Conservation (phyloP, 2,329 filamentous ascomycete species). For the Cordyceps militaris region DNA sequence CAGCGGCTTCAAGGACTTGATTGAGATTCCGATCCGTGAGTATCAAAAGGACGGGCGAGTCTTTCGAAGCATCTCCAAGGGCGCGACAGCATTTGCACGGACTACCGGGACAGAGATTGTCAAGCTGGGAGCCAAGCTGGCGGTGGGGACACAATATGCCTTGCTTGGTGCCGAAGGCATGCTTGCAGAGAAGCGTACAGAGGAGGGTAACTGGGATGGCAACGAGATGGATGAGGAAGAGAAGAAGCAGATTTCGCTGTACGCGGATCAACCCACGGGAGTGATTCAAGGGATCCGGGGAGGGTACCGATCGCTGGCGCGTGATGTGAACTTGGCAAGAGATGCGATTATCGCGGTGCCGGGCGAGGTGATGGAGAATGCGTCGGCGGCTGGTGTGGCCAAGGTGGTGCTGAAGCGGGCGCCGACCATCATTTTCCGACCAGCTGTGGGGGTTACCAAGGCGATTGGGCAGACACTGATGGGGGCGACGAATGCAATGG, state of each 20-base stretch:
- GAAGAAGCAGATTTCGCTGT: constrained; percentile 75
- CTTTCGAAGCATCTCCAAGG: constrained; percentile 85
- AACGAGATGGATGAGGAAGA: constrained; percentile 60
- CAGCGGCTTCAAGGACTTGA: constrained; percentile 74
- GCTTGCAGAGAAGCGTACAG: constrained; percentile 42
- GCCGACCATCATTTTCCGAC: constrained; percentile 87
- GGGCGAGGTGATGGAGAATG: constrained; percentile 81
- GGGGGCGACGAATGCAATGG: constrained; percentile 86
- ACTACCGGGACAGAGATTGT: constrained; percentile 93
- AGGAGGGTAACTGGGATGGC: constrained; percentile 45
- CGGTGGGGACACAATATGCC: constrained; percentile 89
- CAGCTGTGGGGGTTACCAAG: constrained; percentile 83
- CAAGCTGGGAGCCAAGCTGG: constrained; percentile 87
- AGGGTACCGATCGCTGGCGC: constrained; percentile 73
- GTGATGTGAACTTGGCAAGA: constrained; percentile 77
- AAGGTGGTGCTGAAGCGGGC: constrained; percentile 71
- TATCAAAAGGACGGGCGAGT: constrained; percentile 92
- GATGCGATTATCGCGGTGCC: constrained; percentile 95
- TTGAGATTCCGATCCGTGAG: constrained; percentile 84
- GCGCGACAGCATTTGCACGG: constrained; percentile 80
- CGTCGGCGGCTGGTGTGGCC: constrained; percentile 72
- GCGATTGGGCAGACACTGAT: constrained; percentile 83
- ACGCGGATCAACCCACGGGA: constrained; percentile 88
- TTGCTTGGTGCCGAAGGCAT: constrained; percentile 83
- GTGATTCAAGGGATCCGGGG: constrained; percentile 80